Evolutionary conservation across 345 rosid species (phyloP).

Genomic region (Lepidium sativum): DNA sequence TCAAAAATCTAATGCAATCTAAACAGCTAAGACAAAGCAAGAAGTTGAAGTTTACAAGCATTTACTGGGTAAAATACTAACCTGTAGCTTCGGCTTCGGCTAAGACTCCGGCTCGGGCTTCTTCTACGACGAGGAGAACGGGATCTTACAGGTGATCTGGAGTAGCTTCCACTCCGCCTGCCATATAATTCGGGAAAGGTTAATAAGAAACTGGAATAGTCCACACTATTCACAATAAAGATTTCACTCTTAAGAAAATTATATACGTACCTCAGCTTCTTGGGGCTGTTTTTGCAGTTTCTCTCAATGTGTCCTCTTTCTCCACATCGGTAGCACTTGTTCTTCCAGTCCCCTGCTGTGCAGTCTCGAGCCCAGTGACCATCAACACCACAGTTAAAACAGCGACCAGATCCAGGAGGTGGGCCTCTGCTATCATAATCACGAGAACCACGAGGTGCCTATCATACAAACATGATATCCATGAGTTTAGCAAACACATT

Average conservation of each 20-base stretch:
- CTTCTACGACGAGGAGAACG: slow-evolving; percentile 68
- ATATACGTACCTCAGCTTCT: slow-evolving; percentile 30
- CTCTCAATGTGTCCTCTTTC: slow-evolving; percentile 92
- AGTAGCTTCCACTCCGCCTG: slow-evolving; percentile 56
- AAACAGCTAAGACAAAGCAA: neutral
- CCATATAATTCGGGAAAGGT: neutral
- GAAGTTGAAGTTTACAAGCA: neutral
- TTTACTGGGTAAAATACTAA: neutral
- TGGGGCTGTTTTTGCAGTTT: slow-evolving; percentile 79
- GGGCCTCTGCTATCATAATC: slow-evolving; percentile 64
- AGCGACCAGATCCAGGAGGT: slow-evolving; percentile 91
- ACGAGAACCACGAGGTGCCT: slow-evolving; percentile 89
- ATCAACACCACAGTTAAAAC: slow-evolving; percentile 91
- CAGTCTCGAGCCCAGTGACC: slow-evolving; percentile 99
- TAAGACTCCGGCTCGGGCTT: slow-evolving; percentile 69
- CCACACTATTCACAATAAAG: neutral
- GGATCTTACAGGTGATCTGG: slow-evolving; percentile 55
- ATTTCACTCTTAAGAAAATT: neutral
- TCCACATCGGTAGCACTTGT: slow-evolving; percentile 92
- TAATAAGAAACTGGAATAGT: neutral
- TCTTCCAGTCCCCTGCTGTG: slow-evolving; percentile 97
- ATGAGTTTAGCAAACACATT: neutral
- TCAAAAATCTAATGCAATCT: neutral
- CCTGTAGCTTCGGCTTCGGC: slow-evolving; percentile 76
- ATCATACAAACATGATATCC: neutral